Conservation (phyloP, 257 asterid species). For the Solanum sparsipilum region DNA sequence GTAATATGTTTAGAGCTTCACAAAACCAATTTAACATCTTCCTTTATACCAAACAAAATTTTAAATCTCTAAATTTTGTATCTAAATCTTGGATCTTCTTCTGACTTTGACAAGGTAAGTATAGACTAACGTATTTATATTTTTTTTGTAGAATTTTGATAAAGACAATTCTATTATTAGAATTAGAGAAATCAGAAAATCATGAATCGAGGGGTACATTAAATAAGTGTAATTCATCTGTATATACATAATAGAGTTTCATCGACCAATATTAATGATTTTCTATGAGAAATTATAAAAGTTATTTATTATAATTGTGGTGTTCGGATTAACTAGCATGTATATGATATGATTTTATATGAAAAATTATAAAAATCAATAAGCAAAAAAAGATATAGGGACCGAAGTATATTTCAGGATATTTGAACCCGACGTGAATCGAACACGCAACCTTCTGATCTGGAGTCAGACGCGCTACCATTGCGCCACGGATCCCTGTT, state of each 20-base stretch:
- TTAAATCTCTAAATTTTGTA: neutral
- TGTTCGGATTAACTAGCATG: no score
- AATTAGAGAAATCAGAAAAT: neutral
- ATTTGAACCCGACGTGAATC: conserved; percentile 77
- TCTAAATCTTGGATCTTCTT: neutral
- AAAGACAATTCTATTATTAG: neutral
- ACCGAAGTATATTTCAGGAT: fast-evolving
- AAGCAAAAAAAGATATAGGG: no score
- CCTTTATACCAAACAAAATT: no score
- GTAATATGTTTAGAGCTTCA: neutral
- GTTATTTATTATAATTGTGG: no score
- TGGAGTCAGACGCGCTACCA: conserved; percentile 96
- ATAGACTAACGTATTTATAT: fast-evolving
- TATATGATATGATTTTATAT: no score
- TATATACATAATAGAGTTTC: no score
- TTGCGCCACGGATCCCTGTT: conserved; percentile 27
- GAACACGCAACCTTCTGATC: conserved; percentile 99
- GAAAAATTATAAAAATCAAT: no score
- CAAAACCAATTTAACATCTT: neutral
- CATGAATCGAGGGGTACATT: neutral
- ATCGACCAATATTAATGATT: no score
- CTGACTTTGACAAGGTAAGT: neutral
- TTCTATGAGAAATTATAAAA: no score
- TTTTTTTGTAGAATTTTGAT: neutral
- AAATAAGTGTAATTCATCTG: neutral